A percentile compares a stretch with the other conserved stretches of the same genome.
These are phyloP conservation scores for Botrytis tulipae DNA, from an alignment of 2,329 filamentous ascomycete species.

Conservation along the genomic window DNA sequence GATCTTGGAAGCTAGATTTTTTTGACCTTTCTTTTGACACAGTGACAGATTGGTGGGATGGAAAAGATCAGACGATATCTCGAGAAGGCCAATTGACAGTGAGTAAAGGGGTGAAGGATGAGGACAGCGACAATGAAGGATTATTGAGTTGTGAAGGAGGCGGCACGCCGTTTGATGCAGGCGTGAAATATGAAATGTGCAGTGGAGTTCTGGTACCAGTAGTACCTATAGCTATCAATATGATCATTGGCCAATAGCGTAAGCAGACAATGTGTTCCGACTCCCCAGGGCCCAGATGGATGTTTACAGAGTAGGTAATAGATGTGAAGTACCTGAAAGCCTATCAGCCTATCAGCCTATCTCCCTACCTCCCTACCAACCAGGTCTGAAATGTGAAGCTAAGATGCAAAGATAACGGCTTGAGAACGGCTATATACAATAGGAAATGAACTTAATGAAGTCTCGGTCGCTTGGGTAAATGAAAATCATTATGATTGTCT, in stretches of 20 bases:
- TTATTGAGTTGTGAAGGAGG: not conserved
- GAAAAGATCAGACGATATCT: constrained; percentile 5
- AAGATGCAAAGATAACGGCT: not conserved
- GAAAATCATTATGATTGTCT: not conserved
- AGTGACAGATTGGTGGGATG: not conserved
- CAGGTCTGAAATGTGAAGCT: not conserved
- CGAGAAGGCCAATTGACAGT: not conserved
- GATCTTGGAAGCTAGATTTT: not conserved
- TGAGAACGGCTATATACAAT: not conserved
- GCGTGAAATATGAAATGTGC: not conserved
- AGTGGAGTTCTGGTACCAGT: not conserved
- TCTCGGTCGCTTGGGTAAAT: constrained; percentile 12
- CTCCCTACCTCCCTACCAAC: too few relatives aligned
- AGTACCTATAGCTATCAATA: too few relatives aligned
- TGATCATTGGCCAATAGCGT: not conserved
- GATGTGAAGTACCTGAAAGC: not conserved
- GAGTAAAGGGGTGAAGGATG: not conserved
- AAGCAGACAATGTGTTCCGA: not conserved
- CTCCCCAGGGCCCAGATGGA: not conserved
- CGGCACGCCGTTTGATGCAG: not conserved
- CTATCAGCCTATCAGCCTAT: not conserved
- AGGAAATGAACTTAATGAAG: not conserved
- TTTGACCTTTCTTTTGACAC: not conserved
- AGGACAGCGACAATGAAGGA: constrained; percentile 1
- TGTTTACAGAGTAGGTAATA: not conserved